Evolutionary conservation across 2,329 filamentous ascomycete species (phyloP).

Genomic region (Mycocentrospora acerina): DNA sequence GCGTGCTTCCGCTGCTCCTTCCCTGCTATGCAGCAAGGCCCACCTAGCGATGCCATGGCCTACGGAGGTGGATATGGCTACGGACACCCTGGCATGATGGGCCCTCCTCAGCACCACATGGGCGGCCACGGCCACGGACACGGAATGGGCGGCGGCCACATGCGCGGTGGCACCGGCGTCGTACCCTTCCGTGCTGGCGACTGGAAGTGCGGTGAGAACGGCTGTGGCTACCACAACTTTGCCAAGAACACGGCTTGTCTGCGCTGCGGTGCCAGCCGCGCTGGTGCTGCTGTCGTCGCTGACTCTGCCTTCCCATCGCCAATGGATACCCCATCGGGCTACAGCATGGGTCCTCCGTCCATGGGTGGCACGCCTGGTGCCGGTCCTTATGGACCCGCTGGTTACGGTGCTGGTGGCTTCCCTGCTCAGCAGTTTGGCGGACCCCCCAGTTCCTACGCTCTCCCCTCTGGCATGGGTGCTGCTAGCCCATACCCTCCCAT

Average conservation of each 20-base stretch:
- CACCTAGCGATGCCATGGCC: constrained; percentile 62
- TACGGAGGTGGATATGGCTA: constrained; percentile 51
- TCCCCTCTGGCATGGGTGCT: constrained; percentile 82
- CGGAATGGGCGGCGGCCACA: constrained; percentile 55
- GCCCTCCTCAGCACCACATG: constrained; percentile 66
- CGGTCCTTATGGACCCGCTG: constrained; percentile 71
- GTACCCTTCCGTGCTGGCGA: constrained; percentile 98
- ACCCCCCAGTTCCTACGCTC: constrained; percentile 82
- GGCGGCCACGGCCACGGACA: constrained; percentile 55
- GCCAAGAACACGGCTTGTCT: constrained; percentile 99
- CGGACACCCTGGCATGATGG: constrained; percentile 63
- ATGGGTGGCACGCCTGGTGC: constrained; percentile 73
- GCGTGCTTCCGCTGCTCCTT: constrained; percentile 99
- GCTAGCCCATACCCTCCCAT: constrained; percentile 79
- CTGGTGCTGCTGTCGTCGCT: constrained; percentile 88
- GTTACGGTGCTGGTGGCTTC: constrained; percentile 64
- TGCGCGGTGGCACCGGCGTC: constrained; percentile 74
- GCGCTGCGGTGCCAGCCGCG: constrained; percentile 91
- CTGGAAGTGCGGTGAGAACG: constrained; percentile 98
- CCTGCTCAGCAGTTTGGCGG: constrained; percentile 80
- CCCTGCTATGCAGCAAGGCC: constrained; percentile 84
- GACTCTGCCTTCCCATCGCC: constrained; percentile 89
- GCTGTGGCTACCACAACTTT: constrained; percentile 98
- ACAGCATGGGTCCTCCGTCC: constrained; percentile 82
- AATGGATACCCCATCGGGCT: constrained; percentile 82